phyloP scores from a whole-genome alignment of 2,329 filamentous ascomycete species.

The Sodiomyces alkalinus region DNA sequence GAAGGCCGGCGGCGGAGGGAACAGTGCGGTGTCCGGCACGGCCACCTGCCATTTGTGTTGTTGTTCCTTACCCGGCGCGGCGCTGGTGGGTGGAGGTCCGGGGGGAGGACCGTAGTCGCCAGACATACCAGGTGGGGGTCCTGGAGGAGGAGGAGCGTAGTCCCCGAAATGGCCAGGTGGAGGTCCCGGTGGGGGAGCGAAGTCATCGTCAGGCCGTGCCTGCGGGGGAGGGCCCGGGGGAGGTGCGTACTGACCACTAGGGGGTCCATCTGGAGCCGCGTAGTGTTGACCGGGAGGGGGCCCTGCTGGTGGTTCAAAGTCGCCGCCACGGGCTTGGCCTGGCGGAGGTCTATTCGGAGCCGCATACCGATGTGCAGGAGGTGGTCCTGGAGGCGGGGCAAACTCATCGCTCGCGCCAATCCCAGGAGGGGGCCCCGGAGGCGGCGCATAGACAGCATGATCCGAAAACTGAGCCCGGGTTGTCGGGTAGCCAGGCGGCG shows the following conservation, averaged over 20 bases:
- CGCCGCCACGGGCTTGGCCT: conserved; percentile 5
- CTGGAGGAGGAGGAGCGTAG: conserved; percentile 14
- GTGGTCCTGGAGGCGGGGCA: conserved; percentile 12
- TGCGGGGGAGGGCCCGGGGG: conserved; percentile 16
- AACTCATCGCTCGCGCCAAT: conserved; percentile 3
- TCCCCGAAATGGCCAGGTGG: conserved; percentile 14
- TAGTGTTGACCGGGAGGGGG: conserved; percentile 13
- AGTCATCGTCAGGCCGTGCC: conserved; percentile 11
- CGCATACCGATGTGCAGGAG: conserved; percentile 8
- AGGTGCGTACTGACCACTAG: conserved; percentile 9
- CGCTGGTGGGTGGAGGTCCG: conserved; percentile 13
- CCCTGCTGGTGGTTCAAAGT: conserved; percentile 17
- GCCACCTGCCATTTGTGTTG: conserved; percentile 56
- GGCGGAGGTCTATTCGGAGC: conserved; percentile 9
- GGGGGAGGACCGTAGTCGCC: conserved; percentile 19
- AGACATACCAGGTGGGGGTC: conserved; percentile 14
- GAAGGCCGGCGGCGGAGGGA: conserved; percentile 58
- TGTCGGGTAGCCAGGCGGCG: conserved; percentile 13
- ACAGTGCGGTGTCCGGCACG: conserved; percentile 56
- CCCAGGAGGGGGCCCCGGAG: conserved; percentile 13
- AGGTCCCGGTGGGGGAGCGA: conserved; percentile 19
- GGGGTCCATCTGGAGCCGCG: conserved; percentile 9
- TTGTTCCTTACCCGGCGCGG: conserved; percentile 12
- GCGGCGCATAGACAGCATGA: conserved; percentile 12
- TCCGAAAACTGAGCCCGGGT: conserved; percentile 12